These are phyloP conservation scores for Wickerhamiella bombiphila DNA, from an alignment of 805 yeast genomes.

Conservation along the genomic window DNA sequence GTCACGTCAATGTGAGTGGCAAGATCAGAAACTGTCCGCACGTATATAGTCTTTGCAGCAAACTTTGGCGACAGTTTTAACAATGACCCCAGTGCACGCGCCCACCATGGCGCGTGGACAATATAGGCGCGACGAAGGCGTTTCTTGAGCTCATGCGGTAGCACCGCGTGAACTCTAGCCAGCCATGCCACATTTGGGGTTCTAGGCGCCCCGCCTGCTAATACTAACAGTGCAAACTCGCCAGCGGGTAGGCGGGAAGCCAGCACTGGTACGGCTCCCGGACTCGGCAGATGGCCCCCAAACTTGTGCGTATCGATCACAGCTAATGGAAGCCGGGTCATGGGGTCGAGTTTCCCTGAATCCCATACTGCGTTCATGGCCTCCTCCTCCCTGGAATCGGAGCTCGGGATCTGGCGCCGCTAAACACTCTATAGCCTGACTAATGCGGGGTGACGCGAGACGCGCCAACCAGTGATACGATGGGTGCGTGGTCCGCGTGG, in stretches of 20 bases:
- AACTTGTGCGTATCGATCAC: conserved; percentile 72
- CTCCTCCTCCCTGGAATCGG: too few species aligned
- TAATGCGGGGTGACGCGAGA: too few species aligned
- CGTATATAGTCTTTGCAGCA: conserved; percentile 30
- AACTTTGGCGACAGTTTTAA: conserved; percentile 32
- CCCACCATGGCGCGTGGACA: conserved; percentile 86
- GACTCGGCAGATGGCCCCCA: conserved; percentile 31
- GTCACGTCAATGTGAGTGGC: conserved; percentile 59
- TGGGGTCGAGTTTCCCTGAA: conserved; percentile 39
- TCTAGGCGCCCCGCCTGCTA: conserved; percentile 63
- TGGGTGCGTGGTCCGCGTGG: too few species aligned
- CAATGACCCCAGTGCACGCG: conserved; percentile 41
- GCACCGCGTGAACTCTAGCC: conserved; percentile 38
- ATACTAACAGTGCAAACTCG: conserved; percentile 54
- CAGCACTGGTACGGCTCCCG: conserved; percentile 43
- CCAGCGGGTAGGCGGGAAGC: conserved; percentile 43
- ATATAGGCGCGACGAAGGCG: conserved; percentile 50
- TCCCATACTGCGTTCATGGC: too few species aligned
- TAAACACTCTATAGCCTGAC: too few species aligned
- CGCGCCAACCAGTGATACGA: too few species aligned
- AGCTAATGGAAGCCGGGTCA: conserved; percentile 53
- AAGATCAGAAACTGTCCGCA: conserved; percentile 37
- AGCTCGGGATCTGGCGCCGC: too few species aligned
- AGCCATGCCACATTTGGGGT: conserved; percentile 58
- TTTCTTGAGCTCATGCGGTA: conserved; percentile 42